A percentile compares a stretch with the other conserved stretches of the same genome.
These are phyloP conservation scores for Macrolepiota albuminosa DNA, from an alignment of 768 basidiomycete genomes.

Conservation along the genomic window DNA sequence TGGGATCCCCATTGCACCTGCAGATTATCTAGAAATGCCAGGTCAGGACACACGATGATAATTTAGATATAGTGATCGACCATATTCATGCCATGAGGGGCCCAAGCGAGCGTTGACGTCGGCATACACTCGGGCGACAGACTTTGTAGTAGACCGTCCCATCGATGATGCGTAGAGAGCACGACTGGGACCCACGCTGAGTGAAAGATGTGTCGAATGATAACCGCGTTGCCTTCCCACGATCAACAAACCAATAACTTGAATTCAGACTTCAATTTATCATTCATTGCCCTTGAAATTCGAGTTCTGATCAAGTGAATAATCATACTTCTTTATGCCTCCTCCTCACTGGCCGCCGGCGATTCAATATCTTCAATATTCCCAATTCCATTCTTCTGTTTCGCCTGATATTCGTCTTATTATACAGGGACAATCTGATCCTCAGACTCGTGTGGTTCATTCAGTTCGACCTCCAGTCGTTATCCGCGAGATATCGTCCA, in stretches of 20 bases:
- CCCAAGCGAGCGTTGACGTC: conserved; percentile 88
- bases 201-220: conserved; percentile 16
- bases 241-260: conserved; percentile 8
- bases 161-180: conserved; percentile 31
- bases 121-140: conserved; percentile 81
- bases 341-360: conserved; percentile 36
- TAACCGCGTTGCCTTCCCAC: conserved; percentile 22
- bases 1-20: conserved; percentile 98
- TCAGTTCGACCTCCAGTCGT: conserved; percentile 31
- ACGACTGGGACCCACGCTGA: conserved; percentile 8
- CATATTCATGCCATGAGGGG: conserved; percentile 94
- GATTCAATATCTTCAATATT: conserved; percentile 49
- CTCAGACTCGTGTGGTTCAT: not conserved
- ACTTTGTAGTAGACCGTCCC: conserved; percentile 71
- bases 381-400: conserved; percentile 56
- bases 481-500: conserved; percentile 52
- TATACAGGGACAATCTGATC: conserved; percentile 24
- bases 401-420: conserved; percentile 34
- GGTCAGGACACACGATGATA: conserved; percentile 17
- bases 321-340: not conserved
- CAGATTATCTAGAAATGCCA: conserved; percentile 67
- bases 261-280: no score
- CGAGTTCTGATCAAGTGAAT: not conserved
- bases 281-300: not conserved
- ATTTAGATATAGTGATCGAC: conserved; percentile 36